Evolutionary conservation across 352 stramenopile genomes (phyloP).

Genomic region (Discostella stelligera): DNA sequence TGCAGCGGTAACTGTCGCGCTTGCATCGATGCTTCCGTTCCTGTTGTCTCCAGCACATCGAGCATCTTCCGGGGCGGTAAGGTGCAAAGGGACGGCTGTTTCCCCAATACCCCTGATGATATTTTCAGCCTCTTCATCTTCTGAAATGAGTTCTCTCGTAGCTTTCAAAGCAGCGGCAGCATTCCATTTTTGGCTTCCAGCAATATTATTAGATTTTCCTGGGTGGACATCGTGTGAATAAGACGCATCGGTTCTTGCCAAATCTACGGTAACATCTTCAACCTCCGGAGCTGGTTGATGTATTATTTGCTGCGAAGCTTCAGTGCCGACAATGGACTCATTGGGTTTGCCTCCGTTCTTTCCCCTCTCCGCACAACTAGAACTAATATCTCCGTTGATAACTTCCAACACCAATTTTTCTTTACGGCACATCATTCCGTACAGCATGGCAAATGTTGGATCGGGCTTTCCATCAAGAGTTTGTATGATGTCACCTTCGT

Average conservation of each 20-base stretch:
- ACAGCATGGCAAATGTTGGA: slow-evolving; percentile 35
- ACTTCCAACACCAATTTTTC: slow-evolving; percentile 31
- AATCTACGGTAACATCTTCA: too few species aligned
- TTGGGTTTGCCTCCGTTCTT: neutral
- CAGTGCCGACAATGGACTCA: too few species aligned
- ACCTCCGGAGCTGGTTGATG: too few species aligned
- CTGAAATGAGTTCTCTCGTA: too few species aligned
- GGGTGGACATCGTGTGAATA: too few species aligned
- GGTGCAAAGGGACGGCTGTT: neutral
- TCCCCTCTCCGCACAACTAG: neutral
- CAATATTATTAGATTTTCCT: too few species aligned
- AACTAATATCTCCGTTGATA: neutral
- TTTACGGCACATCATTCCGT: slow-evolving; percentile 23
- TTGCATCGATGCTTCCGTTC: neutral
- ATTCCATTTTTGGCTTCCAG: too few species aligned
- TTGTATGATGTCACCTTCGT: slow-evolving; percentile 31
- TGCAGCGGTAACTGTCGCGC: neutral
- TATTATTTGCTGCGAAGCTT: too few species aligned
- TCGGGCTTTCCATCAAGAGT: slow-evolving; percentile 25
- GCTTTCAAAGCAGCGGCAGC: too few species aligned
- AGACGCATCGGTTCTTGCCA: too few species aligned
- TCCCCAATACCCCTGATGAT: neutral
- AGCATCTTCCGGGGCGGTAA: too few species aligned
- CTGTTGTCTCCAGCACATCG: too few species aligned
- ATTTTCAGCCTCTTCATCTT: neutral